These are phyloP conservation scores for Penicillium argentinense DNA, from an alignment of 495 filamentous ascomycete species.

Conservation along the genomic window DNA sequence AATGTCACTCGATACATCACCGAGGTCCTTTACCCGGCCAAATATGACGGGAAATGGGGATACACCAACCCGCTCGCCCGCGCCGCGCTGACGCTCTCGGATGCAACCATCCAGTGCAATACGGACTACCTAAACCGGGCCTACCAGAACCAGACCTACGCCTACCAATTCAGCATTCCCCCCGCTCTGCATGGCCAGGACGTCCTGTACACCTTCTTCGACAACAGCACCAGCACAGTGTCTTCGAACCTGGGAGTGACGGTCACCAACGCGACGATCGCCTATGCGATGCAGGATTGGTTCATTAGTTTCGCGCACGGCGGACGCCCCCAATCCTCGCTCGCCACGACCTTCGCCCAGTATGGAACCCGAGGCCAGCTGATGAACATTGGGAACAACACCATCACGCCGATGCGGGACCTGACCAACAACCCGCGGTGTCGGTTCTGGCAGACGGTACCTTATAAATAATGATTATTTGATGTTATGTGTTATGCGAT, in stretches of 20 bases:
- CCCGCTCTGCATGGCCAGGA: conserved; percentile 58
- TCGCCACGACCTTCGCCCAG: conserved; percentile 38
- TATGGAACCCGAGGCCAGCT: conserved; percentile 41
- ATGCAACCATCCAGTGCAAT: conserved; percentile 61
- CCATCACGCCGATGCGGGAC: conserved; percentile 44
- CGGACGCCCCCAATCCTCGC: conserved; percentile 43
- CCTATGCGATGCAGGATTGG: conserved; percentile 58
- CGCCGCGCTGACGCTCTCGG: conserved; percentile 29
- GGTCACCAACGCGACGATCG: conserved; percentile 46
- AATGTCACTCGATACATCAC: conserved; percentile 48
- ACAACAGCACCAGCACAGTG: conserved; percentile 24
- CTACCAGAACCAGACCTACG: conserved; percentile 52
- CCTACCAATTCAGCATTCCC: conserved; percentile 61
- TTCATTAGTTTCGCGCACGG: conserved; percentile 55
- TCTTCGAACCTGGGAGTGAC: not conserved
- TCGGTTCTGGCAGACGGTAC: conserved; percentile 35
- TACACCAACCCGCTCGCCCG: conserved; percentile 40
- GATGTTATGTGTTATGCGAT: no score
- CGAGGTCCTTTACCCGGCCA: conserved; percentile 56
- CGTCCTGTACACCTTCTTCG: conserved; percentile 61
- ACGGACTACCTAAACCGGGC: conserved; percentile 53
- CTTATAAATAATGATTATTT: conserved; percentile 6
- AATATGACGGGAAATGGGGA: conserved; percentile 54
- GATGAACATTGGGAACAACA: conserved; percentile 40
- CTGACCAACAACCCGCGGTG: conserved; percentile 45